These are phyloP conservation scores for Nectriaceae sp. DNA, from an alignment of 2,329 filamentous ascomycete species.

Conservation along the genomic window DNA sequence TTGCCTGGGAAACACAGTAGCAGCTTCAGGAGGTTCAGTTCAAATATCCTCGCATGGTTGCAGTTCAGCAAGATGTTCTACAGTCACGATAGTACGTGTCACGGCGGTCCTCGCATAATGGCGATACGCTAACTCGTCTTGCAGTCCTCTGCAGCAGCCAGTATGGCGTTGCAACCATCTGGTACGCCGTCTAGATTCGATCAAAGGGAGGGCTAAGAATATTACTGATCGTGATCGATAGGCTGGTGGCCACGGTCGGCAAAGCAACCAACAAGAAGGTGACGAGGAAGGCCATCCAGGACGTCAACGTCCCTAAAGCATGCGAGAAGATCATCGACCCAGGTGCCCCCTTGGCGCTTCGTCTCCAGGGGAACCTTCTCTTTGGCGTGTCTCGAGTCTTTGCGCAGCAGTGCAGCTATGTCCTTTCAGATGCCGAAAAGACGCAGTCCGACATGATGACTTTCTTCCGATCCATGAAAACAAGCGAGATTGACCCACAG, in stretches of 20 bases:
- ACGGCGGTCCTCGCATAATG: neutral
- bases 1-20: neutral
- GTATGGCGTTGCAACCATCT: constrained; percentile 93
- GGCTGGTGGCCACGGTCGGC: constrained; percentile 90
- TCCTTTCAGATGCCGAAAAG: constrained; percentile 77
- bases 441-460: constrained; percentile 73
- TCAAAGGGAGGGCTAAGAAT: neutral
- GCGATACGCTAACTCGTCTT: constrained; percentile 24
- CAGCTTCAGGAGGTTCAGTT: neutral
- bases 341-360: constrained; percentile 83
- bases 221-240: constrained; percentile 38
- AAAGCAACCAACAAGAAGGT: constrained; percentile 72
- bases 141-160: constrained; percentile 79
- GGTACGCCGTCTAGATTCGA: constrained; percentile 54
- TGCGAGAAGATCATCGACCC: constrained; percentile 84
- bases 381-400: constrained; percentile 86
- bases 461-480: constrained; percentile 58
- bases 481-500: constrained; percentile 65
- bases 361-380: constrained; percentile 86
- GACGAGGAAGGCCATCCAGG: constrained; percentile 81
- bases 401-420: constrained; percentile 82
- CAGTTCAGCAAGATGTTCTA: constrained; percentile 74
- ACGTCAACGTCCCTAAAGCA: constrained; percentile 83
- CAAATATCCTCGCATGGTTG: neutral
- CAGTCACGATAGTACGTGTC: constrained; percentile 79